Percentiles rank a stretch among this genome's conserved stretches.
Conservation (phyloP, 768 basidiomycete species). For the Guyanaporus albipodus region DNA sequence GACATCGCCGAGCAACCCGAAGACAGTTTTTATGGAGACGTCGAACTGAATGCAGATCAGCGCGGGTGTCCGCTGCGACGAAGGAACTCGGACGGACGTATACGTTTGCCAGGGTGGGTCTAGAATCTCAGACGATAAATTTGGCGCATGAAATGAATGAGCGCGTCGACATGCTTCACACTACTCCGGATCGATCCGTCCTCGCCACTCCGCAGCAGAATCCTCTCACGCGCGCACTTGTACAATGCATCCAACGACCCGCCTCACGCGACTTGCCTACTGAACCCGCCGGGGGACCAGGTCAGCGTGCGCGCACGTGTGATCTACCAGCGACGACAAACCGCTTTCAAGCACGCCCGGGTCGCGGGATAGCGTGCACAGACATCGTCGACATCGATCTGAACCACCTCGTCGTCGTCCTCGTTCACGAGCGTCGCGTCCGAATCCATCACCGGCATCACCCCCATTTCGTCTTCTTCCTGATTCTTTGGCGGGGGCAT, state of each 20-base stretch:
- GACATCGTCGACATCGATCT: conserved; percentile 19
- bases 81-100: too few species aligned
- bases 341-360: conserved; percentile 22
- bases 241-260: conserved; percentile 10
- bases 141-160: too few species aligned
- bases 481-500: conserved; percentile 22
- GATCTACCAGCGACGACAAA: conserved; percentile 15
- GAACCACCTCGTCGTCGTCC: conserved; percentile 10
- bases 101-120: conserved; percentile 22
- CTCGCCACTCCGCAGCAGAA: too few species aligned
- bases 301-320: too few species aligned
- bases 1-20: conserved; percentile 81
- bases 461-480: conserved; percentile 3
- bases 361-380: conserved; percentile 16
- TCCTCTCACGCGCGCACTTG: conserved; percentile 13
- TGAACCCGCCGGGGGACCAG: too few species aligned
- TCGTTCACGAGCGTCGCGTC: conserved; percentile 30
- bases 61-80: too few species aligned
- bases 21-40: conserved; percentile 61
- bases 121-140: neutral
- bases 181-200: too few species aligned
- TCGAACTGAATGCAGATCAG: conserved; percentile 68
- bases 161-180: too few species aligned
- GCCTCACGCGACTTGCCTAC: conserved; percentile 15
- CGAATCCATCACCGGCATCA: conserved; percentile 16